Conservation (phyloP, 2,329 filamentous ascomycete genomes). For the Keithomyces neogunnii region DNA sequence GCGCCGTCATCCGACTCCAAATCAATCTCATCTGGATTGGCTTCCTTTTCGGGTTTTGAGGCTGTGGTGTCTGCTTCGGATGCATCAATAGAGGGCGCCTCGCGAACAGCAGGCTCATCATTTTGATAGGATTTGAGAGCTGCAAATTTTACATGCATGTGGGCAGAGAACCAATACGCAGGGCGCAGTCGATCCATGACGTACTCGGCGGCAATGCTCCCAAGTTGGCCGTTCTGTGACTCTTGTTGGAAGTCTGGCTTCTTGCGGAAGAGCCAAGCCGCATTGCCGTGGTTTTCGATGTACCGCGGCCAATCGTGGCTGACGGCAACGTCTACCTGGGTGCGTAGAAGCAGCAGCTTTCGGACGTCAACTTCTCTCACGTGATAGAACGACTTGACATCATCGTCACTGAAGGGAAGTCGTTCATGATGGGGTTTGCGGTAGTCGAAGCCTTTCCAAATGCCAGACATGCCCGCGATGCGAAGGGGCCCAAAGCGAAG, state of each 20-base stretch:
- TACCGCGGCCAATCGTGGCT: conserved; percentile 93
- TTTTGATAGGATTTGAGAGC: conserved; percentile 55
- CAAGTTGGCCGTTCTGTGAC: conserved; percentile 65
- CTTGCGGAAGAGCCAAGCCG: conserved; percentile 55
- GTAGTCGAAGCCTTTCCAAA: conserved; percentile 91
- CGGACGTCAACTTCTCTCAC: conserved; percentile 84
- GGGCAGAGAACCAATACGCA: conserved; percentile 85
- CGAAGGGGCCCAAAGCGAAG: conserved; percentile 74
- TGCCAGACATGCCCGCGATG: conserved; percentile 85
- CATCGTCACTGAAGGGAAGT: conserved; percentile 70
- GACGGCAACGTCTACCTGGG: conserved; percentile 81
- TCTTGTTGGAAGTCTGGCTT: conserved; percentile 73
- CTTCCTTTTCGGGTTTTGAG: conserved; percentile 9
- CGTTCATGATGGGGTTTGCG: conserved; percentile 75
- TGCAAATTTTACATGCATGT: conserved; percentile 81
- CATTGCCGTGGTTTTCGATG: conserved; percentile 72
- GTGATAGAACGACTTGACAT: conserved; percentile 80
- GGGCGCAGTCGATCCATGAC: conserved; percentile 78
- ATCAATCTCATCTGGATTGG: conserved; percentile 63
- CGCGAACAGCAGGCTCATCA: not conserved
- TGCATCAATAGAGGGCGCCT: not conserved
- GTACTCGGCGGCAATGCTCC: conserved; percentile 69
- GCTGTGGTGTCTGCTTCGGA: not conserved
- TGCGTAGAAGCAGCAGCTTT: conserved; percentile 76
- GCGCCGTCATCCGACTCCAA: conserved; percentile 49